Conservation (phyloP, 2,329 filamentous ascomycete genomes). For the Pleomassaria siparia region DNA sequence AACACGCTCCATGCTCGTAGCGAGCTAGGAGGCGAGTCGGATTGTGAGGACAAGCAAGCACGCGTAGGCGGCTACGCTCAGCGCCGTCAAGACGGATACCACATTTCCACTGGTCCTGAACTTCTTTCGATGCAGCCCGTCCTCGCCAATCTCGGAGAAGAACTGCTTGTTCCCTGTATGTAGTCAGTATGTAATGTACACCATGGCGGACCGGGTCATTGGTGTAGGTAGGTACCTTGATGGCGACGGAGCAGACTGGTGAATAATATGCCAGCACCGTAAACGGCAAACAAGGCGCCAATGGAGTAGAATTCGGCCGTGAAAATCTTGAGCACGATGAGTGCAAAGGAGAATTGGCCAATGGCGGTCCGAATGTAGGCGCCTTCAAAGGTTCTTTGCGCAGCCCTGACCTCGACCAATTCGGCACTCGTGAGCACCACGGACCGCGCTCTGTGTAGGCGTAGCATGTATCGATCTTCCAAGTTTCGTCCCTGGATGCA, state of each 20-base stretch:
- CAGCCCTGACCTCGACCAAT: conserved; percentile 90
- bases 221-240: conserved; percentile 55
- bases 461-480: conserved; percentile 72
- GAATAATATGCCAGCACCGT: conserved; percentile 80
- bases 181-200: conserved; percentile 15
- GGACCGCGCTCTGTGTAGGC: conserved; percentile 79
- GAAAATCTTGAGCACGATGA: conserved; percentile 96
- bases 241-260: conserved; percentile 84
- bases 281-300: conserved; percentile 91
- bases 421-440: conserved; percentile 80
- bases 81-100: conserved; percentile 61
- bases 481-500: conserved; percentile 54
- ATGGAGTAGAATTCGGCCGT: conserved; percentile 95
- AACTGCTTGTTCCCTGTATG: conserved; percentile 77
- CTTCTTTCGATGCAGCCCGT: conserved; percentile 61
- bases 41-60: conserved; percentile 62
- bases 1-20: neutral
- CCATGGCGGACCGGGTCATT: neutral
- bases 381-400: conserved; percentile 94
- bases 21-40: conserved; percentile 40
- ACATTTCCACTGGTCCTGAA: conserved; percentile 69
- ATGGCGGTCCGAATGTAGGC: conserved; percentile 95
- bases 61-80: conserved; percentile 64
- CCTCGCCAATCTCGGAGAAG: conserved; percentile 67
- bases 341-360: conserved; percentile 90